These are phyloP conservation scores for Grosmannia clavigera DNA, from an alignment of 2,329 filamentous ascomycete species.

Conservation along the genomic window DNA sequence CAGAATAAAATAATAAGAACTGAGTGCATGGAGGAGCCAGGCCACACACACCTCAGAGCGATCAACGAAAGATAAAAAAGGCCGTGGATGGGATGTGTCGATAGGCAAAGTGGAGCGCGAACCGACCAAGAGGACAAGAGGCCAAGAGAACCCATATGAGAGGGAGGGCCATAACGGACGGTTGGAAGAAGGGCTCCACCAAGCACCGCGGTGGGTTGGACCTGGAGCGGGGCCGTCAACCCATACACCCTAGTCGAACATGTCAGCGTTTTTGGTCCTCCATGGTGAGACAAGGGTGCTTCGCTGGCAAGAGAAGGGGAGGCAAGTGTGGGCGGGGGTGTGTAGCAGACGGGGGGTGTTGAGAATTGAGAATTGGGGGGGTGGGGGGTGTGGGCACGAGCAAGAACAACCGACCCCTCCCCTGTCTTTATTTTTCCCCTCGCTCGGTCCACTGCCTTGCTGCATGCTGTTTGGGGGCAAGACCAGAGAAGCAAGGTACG, in stretches of 20 bases:
- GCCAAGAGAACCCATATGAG: slow-evolving; percentile 4
- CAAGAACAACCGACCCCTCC: background rate
- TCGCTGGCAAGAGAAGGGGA: slow-evolving; percentile 2
- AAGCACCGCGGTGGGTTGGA: slow-evolving; percentile 8
- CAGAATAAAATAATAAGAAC: slow-evolving; percentile 4
- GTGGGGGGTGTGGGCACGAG: background rate
- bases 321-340: background rate
- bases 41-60: slow-evolving; percentile 19
- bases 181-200: slow-evolving; percentile 10
- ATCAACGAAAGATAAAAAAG: slow-evolving; percentile 24
- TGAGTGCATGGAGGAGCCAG: slow-evolving; percentile 1
- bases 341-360: background rate
- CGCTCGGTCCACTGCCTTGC: background rate
- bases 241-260: slow-evolving; percentile 2
- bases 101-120: slow-evolving; percentile 20
- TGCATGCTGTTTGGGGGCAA: background rate
- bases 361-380: background rate
- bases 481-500: background rate
- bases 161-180: slow-evolving; percentile 5
- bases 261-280: slow-evolving; percentile 5
- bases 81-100: slow-evolving; percentile 17
- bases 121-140: slow-evolving; percentile 1
- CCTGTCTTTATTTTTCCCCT: background rate
- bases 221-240: slow-evolving; percentile 5
- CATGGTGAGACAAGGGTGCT: slow-evolving; percentile 6